Base-by-base conservation (phyloP, 106 monocot genomes). In the Dendrobium officinale region DNA sequence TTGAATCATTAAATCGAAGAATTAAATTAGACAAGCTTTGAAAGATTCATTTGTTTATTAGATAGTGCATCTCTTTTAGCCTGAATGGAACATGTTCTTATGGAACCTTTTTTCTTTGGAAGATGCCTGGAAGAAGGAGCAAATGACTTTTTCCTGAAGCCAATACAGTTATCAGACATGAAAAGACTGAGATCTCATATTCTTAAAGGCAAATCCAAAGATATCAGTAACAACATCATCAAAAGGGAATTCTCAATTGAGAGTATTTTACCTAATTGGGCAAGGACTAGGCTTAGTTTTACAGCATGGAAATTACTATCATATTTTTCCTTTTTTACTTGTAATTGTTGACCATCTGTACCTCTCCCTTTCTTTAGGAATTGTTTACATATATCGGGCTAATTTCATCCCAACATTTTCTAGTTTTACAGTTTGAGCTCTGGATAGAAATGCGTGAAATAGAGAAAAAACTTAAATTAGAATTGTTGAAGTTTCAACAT, bases 81-180 rank as follows among this genome's bases (percentile, higher is more conserved):
- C 15, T 51, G 22, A 26, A 64, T 64, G 64, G 64, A 64, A 72
- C 3, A 37, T 1, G 20, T 37, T 13, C n/a, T 37, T n/a, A 19
- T 11, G 47, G 7, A 17, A n/a, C 18, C 18, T 1, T 16, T 72
- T 72, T 27, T 29, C 0, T 51, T 51, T 75, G 10, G 10, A 89
- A 94, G 94, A 81, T 94, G 94, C 78, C 68, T 94, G 85, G 91
- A 94, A 79, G 94, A 73, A 79, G 91, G 94, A 29, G 94, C 94
- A 33, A 88, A 94, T 55, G 94, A 94, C 73, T 94, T 94, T 85
- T 85, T 91, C 73, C 88, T 94, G 48, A 94, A 94, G 42, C 94
- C 94, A 31, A 90, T 94, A 31, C 79, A 90, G 77, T 77, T 94
- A 27, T 85, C 94, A 26, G 94, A 94, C 82, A 78, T 94, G 86